Evolutionary conservation across 1,284 basidiomycete species (phyloP).

Genomic region (Boletus mariae): DNA sequence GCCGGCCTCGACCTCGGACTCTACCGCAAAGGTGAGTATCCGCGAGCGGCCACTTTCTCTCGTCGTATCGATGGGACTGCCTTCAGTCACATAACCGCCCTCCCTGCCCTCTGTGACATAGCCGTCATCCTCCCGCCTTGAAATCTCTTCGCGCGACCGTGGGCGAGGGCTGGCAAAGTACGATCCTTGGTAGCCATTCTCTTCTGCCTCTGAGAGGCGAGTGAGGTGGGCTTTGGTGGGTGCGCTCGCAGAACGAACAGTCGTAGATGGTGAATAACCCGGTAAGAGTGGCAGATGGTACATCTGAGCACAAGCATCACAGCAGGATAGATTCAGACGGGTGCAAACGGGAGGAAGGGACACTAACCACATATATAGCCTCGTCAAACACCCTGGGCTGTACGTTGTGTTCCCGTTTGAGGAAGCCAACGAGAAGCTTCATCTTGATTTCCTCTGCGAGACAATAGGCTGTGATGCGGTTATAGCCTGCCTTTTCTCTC

Average conservation of each 20-base stretch:
- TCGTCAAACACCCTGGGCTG: conserved; percentile 89
- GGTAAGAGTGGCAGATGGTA: conserved; percentile 90
- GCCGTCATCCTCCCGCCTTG: conserved; percentile 31
- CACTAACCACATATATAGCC: conserved; percentile 83
- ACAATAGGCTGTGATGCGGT: conserved; percentile 83
- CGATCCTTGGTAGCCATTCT: conserved; percentile 83
- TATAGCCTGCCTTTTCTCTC: conserved; percentile 70
- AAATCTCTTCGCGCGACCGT: conserved; percentile 17
- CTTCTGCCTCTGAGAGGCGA: conserved; percentile 82
- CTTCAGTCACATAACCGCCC: conserved; percentile 27
- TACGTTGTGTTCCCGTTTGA: conserved; percentile 93
- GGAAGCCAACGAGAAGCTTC: conserved; percentile 76
- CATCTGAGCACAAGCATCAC: conserved; percentile 49
- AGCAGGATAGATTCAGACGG: conserved; percentile 1
- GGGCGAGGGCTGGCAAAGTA: conserved; percentile 59
- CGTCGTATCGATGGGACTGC: conserved; percentile 13
- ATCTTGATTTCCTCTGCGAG: conserved; percentile 80
- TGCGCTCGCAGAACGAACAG: conserved; percentile 78
- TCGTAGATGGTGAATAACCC: conserved; percentile 83
- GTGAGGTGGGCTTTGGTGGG: conserved; percentile 60
- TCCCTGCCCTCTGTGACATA: conserved; percentile 27
- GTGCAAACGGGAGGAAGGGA: not conserved
- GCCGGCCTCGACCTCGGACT: conserved; percentile 18
- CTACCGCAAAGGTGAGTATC: not conserved
- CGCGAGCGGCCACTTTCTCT: conserved; percentile 2